Evolutionary conservation across 139 green algal genomes (phyloP).

Genomic region (Micractinium conductrix): DNA sequence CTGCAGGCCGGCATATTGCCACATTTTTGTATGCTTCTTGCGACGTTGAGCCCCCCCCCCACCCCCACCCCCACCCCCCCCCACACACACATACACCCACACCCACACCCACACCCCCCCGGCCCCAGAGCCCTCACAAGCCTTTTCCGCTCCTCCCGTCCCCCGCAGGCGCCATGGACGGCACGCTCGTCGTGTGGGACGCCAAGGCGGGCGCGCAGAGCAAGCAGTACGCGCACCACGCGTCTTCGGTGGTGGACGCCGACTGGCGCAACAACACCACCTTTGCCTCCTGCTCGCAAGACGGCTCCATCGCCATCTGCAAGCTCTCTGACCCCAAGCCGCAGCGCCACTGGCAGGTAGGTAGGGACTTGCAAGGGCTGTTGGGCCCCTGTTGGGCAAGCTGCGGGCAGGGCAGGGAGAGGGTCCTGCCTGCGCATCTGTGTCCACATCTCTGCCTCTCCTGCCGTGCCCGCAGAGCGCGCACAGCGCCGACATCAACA

Average conservation of each 20-base stretch:
- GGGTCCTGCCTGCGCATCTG: too few relatives aligned
- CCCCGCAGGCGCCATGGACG: slow-evolving; percentile 81
- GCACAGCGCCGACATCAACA: slow-evolving; percentile 93
- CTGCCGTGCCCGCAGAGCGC: slow-evolving; percentile 64
- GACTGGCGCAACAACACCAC: slow-evolving; percentile 91
- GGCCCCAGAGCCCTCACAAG: not conserved
- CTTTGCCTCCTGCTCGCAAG: slow-evolving; percentile 92
- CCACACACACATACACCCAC: not conserved
- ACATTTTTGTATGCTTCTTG: too few relatives aligned
- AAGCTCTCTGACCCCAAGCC: slow-evolving; percentile 73
- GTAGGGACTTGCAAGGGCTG: not conserved
- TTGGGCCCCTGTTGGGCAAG: too few relatives aligned
- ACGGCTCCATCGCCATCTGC: slow-evolving; percentile 89
- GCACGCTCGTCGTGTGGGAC: slow-evolving; percentile 87
- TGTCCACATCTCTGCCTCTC: too few relatives aligned
- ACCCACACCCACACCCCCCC: not conserved
- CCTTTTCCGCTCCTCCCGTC: not conserved
- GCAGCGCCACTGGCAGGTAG: slow-evolving; percentile 67
- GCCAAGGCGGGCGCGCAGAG: slow-evolving; percentile 39
- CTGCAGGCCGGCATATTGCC: not conserved
- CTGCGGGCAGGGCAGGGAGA: too few relatives aligned
- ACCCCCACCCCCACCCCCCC: not conserved
- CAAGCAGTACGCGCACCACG: slow-evolving; percentile 18
- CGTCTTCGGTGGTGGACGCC: slow-evolving; percentile 88
- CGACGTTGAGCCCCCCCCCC: too few relatives aligned